A percentile compares a stretch with the other conserved stretches of the same genome.
Conservation (phyloP, 345 rosid species). For the Citrus australasica region DNA sequence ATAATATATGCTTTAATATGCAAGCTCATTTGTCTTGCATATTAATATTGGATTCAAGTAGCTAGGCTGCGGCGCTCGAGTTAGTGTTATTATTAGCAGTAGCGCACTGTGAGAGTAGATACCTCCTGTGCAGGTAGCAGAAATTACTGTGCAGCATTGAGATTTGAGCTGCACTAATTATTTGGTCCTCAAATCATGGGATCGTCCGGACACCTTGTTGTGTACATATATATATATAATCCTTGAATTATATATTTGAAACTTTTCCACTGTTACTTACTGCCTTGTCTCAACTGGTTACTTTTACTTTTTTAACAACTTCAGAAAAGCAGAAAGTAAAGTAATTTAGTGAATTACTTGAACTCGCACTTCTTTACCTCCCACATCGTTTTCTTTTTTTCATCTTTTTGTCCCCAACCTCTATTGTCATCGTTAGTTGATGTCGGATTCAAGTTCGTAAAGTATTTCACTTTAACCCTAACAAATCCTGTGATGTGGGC, state of each 20-base stretch:
- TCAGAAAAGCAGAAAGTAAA: no score
- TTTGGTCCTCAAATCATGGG: background rate
- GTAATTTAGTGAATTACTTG: no score
- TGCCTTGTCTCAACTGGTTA: no score
- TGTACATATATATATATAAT: no score
- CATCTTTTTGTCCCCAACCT: no score
- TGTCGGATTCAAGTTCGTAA: background rate
- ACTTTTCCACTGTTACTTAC: no score
- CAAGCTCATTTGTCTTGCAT: no score
- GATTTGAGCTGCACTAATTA: background rate
- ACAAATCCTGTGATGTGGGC: background rate
- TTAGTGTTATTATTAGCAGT: background rate
- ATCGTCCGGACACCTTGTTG: background rate
- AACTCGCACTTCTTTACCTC: no score
- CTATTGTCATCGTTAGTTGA: background rate
- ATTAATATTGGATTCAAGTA: background rate
- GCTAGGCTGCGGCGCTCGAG: conserved; percentile 1
- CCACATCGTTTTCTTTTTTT: no score
- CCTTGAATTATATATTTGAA: background rate
- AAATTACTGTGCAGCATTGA: background rate
- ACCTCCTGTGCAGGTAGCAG: background rate
- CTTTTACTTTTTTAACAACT: no score
- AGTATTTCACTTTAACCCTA: background rate
- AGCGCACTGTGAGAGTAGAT: background rate
- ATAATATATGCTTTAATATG: no score